Conservation (phyloP, 148 eudicot genomes). For the Nepenthes mirabilis region DNA sequence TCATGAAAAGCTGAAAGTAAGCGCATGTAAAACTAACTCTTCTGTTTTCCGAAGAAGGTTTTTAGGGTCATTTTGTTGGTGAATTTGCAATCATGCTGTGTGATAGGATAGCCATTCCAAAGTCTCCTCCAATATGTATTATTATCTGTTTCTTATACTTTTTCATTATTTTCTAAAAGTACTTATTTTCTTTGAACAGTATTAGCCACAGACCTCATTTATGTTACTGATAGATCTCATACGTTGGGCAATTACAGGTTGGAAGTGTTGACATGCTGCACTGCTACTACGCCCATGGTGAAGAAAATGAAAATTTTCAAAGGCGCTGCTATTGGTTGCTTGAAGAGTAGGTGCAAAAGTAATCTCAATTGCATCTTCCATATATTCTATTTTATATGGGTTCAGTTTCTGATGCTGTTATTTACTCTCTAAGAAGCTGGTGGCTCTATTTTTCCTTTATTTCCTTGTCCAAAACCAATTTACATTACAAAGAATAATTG, state of each 20-base stretch:
- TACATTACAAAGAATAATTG: too few species aligned
- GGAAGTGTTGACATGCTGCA: conserved; percentile 55
- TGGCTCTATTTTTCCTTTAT: too few species aligned
- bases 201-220: background rate
- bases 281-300: conserved; percentile 64
- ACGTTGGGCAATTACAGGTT: conserved; percentile 22
- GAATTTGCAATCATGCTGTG: background rate
- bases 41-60: background rate
- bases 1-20: conserved; percentile 86
- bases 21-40: background rate
- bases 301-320: conserved; percentile 49
- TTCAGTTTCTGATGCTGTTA: background rate
- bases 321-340: conserved; percentile 62
- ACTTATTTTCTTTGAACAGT: background rate
- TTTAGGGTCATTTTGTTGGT: background rate
- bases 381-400: background rate
- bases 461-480: too few species aligned
- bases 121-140: too few species aligned
- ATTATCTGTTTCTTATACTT: too few species aligned
- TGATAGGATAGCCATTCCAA: too few species aligned
- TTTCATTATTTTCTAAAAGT: background rate
- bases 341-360: conserved; percentile 38
- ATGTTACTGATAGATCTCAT: conserved; percentile 7
- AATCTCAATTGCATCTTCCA: conserved; percentile 4
- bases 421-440: background rate